These are phyloP conservation scores for Cryptosporidium felis DNA, from an alignment of 169 alveolate genomes.

Conservation along the genomic window DNA sequence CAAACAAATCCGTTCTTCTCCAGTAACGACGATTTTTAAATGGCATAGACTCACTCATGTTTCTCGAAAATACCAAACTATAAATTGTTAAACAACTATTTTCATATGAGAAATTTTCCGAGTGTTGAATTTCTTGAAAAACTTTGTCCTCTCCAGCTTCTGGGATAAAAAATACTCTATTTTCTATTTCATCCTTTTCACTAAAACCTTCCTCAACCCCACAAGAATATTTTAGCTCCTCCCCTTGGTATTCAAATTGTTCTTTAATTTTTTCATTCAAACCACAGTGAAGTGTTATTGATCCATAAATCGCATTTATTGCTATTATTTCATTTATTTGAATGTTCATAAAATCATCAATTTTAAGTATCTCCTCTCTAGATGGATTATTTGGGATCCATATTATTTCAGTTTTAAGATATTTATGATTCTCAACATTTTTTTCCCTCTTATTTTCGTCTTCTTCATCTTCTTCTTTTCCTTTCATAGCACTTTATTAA, in stretches of 20 bases:
- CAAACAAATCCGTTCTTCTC: constrained; percentile 50
- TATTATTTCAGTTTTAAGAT: not conserved
- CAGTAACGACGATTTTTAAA: constrained; percentile 62
- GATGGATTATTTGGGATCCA: constrained; percentile 29
- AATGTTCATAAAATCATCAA: constrained; percentile 10
- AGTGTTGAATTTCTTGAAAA: not conserved
- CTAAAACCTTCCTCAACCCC: not conserved
- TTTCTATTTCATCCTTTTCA: constrained; percentile 8
- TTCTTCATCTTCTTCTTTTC: no score
- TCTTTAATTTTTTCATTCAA: not conserved
- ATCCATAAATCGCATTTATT: constrained; percentile 60
- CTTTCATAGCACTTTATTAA: no score
- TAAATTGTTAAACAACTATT: constrained; percentile 11
- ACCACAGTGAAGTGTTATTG: constrained; percentile 5
- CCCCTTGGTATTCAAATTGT: not conserved
- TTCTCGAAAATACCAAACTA: constrained; percentile 42
- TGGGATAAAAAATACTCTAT: constrained; percentile 21
- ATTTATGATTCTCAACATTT: not conserved
- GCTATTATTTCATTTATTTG: constrained; percentile 45
- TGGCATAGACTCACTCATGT: constrained; percentile 33
- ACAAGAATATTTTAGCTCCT: not conserved
- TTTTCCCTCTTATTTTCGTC: not conserved
- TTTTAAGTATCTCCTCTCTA: not conserved
- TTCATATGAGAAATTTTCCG: not conserved
- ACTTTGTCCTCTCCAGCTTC: not conserved